phyloP scores from a whole-genome alignment of 2,329 filamentous ascomycete genomes.

The Tolypocladium sp. region DNA sequence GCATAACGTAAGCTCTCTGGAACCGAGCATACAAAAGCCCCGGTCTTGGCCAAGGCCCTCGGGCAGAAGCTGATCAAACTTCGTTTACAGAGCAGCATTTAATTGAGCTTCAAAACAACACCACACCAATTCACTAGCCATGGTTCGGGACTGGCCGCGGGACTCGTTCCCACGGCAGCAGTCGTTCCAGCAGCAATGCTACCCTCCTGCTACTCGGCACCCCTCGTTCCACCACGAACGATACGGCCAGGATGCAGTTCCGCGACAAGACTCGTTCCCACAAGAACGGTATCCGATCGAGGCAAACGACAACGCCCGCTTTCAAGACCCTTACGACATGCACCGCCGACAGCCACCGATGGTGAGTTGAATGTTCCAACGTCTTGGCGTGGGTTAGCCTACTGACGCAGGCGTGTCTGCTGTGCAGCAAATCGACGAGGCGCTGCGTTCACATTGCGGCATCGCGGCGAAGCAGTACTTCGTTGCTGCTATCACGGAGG shows the following conservation, averaged over 20 bases:
- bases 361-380: slow-evolving; percentile 16
- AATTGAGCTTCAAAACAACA: not conserved
- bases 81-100: not conserved
- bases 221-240: slow-evolving; percentile 18
- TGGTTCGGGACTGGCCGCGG: slow-evolving; percentile 33
- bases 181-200: slow-evolving; percentile 14
- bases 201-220: slow-evolving; percentile 16
- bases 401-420: slow-evolving; percentile 1
- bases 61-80: not conserved
- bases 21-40: not conserved
- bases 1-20: not conserved
- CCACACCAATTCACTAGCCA: slow-evolving; percentile 8
- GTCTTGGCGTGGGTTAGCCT: not conserved
- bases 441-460: slow-evolving; percentile 40
- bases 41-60: not conserved
- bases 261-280: slow-evolving; percentile 20
- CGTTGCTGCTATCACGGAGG: slow-evolving; percentile 39
- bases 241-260: slow-evolving; percentile 15
- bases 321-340: slow-evolving; percentile 23
- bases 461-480: slow-evolving; percentile 44
- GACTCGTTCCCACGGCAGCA: slow-evolving; percentile 27
- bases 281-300: slow-evolving; percentile 19
- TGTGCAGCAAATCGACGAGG: slow-evolving; percentile 38
- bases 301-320: slow-evolving; percentile 21
- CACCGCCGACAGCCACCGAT: slow-evolving; percentile 27